phyloP scores from a whole-genome alignment of 352 stramenopile genomes.

The Globisporangium sylvaticum region DNA sequence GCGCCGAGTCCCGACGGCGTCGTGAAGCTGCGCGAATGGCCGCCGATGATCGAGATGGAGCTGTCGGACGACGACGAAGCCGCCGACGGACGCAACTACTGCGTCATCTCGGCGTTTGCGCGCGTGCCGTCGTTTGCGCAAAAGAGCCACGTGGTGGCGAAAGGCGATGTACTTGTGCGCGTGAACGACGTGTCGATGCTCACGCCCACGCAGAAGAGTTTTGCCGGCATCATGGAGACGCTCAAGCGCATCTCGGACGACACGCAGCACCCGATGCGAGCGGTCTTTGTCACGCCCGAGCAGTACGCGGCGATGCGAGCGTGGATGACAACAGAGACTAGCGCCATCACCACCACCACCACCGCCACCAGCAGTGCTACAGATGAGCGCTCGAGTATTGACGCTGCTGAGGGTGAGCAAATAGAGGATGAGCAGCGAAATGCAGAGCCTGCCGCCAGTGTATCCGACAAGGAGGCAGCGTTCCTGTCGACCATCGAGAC shows the following conservation, averaged over 20 bases:
- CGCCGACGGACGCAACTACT: conserved; percentile 53
- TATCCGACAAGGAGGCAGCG: conserved; percentile 8
- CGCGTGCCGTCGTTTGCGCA: conserved; percentile 74
- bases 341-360: not conserved
- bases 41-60: conserved; percentile 80
- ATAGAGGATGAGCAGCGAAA: conserved; percentile 19
- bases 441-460: not conserved
- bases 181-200: conserved; percentile 58
- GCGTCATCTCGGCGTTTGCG: conserved; percentile 63
- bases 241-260: conserved; percentile 44
- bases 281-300: conserved; percentile 53
- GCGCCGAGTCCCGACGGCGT: conserved; percentile 71
- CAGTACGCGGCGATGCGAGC: conserved; percentile 43
- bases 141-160: conserved; percentile 51
- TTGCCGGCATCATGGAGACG: conserved; percentile 58
- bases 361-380: not conserved
- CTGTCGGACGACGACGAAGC: conserved; percentile 46
- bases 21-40: conserved; percentile 74
- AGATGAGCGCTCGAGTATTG: not conserved
- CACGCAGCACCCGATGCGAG: conserved; percentile 42
- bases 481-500: conserved; percentile 20
- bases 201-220: conserved; percentile 38
- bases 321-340: conserved; percentile 11
- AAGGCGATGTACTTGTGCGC: conserved; percentile 61
- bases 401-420: conserved; percentile 6